These are phyloP conservation scores for Talaromyces rugulosus DNA, from an alignment of 2,329 filamentous ascomycete genomes.

Conservation along the genomic window DNA sequence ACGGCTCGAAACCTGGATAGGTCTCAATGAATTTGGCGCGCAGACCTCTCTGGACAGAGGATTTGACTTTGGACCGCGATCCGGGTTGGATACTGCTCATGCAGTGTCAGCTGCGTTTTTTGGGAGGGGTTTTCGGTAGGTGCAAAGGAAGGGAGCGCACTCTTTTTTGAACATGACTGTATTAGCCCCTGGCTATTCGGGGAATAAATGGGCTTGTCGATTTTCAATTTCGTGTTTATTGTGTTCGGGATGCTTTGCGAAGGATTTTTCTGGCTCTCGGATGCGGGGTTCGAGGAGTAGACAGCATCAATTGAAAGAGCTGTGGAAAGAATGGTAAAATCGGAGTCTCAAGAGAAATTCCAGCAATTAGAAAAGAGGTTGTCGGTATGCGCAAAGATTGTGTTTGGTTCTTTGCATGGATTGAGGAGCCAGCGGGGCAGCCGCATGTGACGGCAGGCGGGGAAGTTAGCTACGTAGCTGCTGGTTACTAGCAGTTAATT, in stretches of 20 bases:
- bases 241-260: not conserved
- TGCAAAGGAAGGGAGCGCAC: constrained; percentile 47
- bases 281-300: not conserved
- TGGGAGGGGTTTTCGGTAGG: not conserved
- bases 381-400: not conserved
- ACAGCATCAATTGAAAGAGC: not conserved
- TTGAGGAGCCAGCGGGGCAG: constrained; percentile 13
- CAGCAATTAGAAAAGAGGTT: not conserved
- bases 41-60: constrained; percentile 83
- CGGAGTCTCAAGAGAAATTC: constrained; percentile 2
- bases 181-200: not conserved
- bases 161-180: constrained; percentile 87
- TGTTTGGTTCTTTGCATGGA: constrained; percentile 15
- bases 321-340: not conserved
- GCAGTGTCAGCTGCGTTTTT: not conserved
- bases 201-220: not conserved
- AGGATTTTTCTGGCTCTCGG: not conserved
- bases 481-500: not conserved
- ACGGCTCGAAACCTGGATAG: constrained; percentile 78
- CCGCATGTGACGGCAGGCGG: constrained; percentile 17
- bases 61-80: constrained; percentile 95
- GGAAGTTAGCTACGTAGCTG: constrained; percentile 13
- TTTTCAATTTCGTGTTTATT: not conserved
- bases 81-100: constrained; percentile 63
- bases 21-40: constrained; percentile 76